A percentile compares a stretch with the other conserved stretches of the same genome.
These are phyloP conservation scores for Termitomyces titanicus DNA, from an alignment of 768 basidiomycete genomes.

Conservation along the genomic window DNA sequence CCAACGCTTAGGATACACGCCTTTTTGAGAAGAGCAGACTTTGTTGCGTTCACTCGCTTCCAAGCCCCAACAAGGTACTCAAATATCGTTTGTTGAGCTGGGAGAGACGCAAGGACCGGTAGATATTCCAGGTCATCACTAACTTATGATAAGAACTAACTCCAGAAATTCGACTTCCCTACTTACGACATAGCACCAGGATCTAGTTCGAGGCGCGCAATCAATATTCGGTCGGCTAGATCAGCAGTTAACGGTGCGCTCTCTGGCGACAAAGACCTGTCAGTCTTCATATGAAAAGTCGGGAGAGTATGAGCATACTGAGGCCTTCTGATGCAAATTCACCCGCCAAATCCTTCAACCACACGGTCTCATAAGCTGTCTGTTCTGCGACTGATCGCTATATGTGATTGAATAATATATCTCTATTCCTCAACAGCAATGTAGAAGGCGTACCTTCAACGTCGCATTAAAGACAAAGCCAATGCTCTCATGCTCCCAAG, in stretches of 20 bases:
- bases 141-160: not conserved
- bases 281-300: not conserved
- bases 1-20: conserved; percentile 27
- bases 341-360: conserved; percentile 72
- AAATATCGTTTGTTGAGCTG: conserved; percentile 74
- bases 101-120: conserved; percentile 72
- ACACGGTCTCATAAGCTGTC: conserved; percentile 67
- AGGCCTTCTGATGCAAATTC: conserved; percentile 65
- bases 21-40: conserved; percentile 58
- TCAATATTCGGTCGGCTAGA: conserved; percentile 74
- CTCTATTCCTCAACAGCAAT: not conserved
- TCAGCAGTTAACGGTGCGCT: conserved; percentile 49
- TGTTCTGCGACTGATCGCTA: conserved; percentile 22
- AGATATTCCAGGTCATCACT: conserved; percentile 78
- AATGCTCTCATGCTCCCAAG: conserved; percentile 77
- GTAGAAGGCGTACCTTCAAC: conserved; percentile 54
- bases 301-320: conserved; percentile 31
- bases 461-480: conserved; percentile 73
- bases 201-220: conserved; percentile 80
- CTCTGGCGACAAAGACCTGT: conserved; percentile 18
- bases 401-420: not conserved
- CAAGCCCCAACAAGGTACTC: conserved; percentile 91
- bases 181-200: conserved; percentile 68
- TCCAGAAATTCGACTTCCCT: not conserved
- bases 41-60: conserved; percentile 73